phyloP scores from a whole-genome alignment of 805 yeast genomes.

The Lachancea thermotolerans region DNA sequence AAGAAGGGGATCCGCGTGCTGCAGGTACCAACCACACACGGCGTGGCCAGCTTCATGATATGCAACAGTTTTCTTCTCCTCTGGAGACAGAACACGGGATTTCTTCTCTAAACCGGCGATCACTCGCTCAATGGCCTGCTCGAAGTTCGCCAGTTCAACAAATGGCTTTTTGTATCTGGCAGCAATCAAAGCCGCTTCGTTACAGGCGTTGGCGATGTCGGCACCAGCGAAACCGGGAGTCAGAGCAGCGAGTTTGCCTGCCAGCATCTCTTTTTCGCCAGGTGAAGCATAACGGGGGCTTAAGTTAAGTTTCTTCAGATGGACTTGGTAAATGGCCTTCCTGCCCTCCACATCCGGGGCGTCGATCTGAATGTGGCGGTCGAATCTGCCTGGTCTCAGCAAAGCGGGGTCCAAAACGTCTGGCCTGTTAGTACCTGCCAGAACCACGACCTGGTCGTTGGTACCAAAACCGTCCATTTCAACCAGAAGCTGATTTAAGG shows the following conservation, averaged over 20 bases:
- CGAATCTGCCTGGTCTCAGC: slow-evolving; percentile 96
- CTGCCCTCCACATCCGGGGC: slow-evolving; percentile 94
- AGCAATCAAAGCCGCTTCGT: slow-evolving; percentile 95
- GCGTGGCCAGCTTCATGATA: slow-evolving; percentile 99
- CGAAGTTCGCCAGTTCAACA: slow-evolving; percentile 77
- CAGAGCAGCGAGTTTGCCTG: slow-evolving; percentile 87
- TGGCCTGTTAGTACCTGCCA: slow-evolving; percentile 96
- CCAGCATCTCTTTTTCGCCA: slow-evolving; percentile 47
- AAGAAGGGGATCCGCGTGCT: slow-evolving; percentile 85
- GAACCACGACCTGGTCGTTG: slow-evolving; percentile 87
- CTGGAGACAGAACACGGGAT: slow-evolving; percentile 71
- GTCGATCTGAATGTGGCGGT: slow-evolving; percentile 86
- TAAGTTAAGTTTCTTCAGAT: slow-evolving; percentile 65
- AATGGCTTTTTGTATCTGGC: slow-evolving; percentile 72
- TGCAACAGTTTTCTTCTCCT: slow-evolving; percentile 86
- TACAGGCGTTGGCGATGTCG: slow-evolving; percentile 93
- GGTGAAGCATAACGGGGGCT: slow-evolving; percentile 37
- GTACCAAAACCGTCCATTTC: slow-evolving; percentile 97
- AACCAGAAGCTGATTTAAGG: slow-evolving; percentile 83
- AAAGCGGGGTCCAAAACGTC: slow-evolving; percentile 91
- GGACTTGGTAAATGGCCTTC: slow-evolving; percentile 85
- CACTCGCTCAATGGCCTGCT: slow-evolving; percentile 93
- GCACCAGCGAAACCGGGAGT: slow-evolving; percentile 99
- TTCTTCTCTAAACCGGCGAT: slow-evolving; percentile 94
- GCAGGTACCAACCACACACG: slow-evolving; percentile 92